Evolutionary conservation across 2,329 filamentous ascomycete genomes (phyloP).

Genomic region (Fusarium ambrosium): DNA sequence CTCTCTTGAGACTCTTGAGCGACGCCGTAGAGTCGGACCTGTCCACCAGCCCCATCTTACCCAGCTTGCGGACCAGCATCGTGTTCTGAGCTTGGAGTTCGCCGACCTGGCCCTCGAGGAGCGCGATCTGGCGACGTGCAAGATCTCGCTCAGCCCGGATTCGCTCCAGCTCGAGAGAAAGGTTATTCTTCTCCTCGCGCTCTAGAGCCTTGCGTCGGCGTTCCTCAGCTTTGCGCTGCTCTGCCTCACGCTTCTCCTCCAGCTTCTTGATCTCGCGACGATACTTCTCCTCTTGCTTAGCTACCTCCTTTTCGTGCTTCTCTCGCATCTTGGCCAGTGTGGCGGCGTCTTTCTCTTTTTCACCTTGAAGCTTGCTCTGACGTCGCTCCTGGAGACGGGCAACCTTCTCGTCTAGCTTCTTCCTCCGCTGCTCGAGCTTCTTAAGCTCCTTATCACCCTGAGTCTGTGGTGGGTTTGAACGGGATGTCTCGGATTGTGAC

Average conservation of each 20-base stretch:
- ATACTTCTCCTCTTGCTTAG: conserved; percentile 77
- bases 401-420: conserved; percentile 74
- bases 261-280: conserved; percentile 74
- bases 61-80: conserved; percentile 66
- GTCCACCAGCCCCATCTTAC: conserved; percentile 58
- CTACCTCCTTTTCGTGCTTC: conserved; percentile 73
- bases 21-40: conserved; percentile 56
- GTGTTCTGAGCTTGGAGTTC: conserved; percentile 73
- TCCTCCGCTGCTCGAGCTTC: conserved; percentile 72
- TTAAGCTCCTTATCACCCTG: conserved; percentile 71
- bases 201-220: conserved; percentile 64
- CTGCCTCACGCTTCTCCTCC: conserved; percentile 72
- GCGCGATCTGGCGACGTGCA: conserved; percentile 65
- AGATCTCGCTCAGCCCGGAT: conserved; percentile 65
- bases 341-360: conserved; percentile 63
- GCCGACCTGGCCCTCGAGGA: conserved; percentile 68
- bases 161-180: conserved; percentile 67
- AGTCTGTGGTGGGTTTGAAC: conserved; percentile 42
- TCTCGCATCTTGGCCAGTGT: conserved; percentile 70
- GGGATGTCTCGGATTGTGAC: conserved; percentile 57
- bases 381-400: conserved; percentile 66
- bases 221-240: conserved; percentile 71
- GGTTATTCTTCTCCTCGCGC: conserved; percentile 64
- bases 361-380: conserved; percentile 60
- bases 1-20: conserved; percentile 31